phyloP scores from a whole-genome alignment of 768 basidiomycete genomes.

The Mycena kentingensis region DNA sequence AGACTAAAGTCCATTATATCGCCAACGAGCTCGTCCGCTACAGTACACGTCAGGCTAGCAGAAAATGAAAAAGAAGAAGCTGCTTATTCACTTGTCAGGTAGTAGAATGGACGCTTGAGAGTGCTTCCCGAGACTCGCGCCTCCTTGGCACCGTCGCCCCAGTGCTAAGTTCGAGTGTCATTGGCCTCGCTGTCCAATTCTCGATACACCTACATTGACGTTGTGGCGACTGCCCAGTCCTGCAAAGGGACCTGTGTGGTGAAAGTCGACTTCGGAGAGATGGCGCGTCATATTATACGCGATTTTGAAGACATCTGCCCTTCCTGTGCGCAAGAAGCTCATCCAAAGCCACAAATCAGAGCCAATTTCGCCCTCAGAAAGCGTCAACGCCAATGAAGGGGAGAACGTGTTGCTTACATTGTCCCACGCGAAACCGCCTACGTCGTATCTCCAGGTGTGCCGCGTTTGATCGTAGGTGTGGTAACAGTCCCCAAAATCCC shows the following conservation, averaged over 20 bases:
- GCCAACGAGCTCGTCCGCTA: conserved; percentile 41
- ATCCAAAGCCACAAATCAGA: conserved; percentile 44
- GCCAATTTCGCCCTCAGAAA: conserved; percentile 17
- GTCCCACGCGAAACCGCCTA: conserved; percentile 42
- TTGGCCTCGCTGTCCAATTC: no score
- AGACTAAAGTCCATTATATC: conserved; percentile 42
- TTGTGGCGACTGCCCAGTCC: conserved; percentile 31
- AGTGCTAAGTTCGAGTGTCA: no score
- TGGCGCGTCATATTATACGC: conserved; percentile 40
- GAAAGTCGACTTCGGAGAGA: conserved; percentile 40
- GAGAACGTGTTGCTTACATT: no score
- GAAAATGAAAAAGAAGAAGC: background rate
- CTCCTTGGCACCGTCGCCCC: conserved; percentile 45
- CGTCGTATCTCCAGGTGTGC: conserved; percentile 42
- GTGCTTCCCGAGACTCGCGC: conserved; percentile 38
- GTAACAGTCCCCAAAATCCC: conserved; percentile 43
- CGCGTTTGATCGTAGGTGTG: conserved; percentile 43
- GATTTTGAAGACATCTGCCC: conserved; percentile 38
- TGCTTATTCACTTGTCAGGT: conserved; percentile 37
- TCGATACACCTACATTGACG: no score
- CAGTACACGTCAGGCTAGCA: background rate
- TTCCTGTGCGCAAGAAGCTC: conserved; percentile 41
- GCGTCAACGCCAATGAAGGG: conserved; percentile 29
- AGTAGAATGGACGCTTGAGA: conserved; percentile 39
- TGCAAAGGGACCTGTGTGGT: conserved; percentile 40